These are phyloP conservation scores for Penicillium herquei DNA, from an alignment of 495 filamentous ascomycete genomes.

Conservation along the genomic window DNA sequence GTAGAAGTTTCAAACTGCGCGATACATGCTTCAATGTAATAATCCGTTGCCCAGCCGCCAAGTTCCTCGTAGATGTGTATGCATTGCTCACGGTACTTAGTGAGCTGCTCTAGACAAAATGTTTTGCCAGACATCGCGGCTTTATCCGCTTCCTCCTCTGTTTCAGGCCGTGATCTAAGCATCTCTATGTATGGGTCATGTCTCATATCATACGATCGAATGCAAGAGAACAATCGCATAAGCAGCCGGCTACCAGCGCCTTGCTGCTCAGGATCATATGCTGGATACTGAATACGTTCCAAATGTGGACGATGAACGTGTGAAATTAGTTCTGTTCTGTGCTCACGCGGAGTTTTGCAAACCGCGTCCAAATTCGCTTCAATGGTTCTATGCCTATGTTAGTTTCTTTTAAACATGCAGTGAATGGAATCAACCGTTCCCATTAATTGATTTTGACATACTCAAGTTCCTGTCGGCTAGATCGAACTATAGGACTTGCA, in stretches of 20 bases:
- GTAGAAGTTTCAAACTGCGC: slow-evolving; percentile 40
- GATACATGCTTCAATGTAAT: slow-evolving; percentile 62
- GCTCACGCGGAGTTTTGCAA: slow-evolving; percentile 66
- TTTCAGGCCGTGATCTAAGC: slow-evolving; percentile 38
- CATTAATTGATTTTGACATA: slow-evolving; percentile 15
- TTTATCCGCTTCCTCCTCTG: slow-evolving; percentile 40
- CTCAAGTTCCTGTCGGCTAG: slow-evolving; percentile 29
- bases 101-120: slow-evolving; percentile 62
- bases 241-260: slow-evolving; percentile 16
- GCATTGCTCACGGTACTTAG: slow-evolving; percentile 45
- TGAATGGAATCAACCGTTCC: too few species aligned
- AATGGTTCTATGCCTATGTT: slow-evolving; percentile 46
- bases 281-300: slow-evolving; percentile 47
- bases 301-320: slow-evolving; percentile 68
- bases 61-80: slow-evolving; percentile 57
- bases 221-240: slow-evolving; percentile 19
- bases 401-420: too few species aligned
- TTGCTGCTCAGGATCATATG: neutral
- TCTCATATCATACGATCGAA: slow-evolving; percentile 43
- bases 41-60: slow-evolving; percentile 72
- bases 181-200: slow-evolving; percentile 70
- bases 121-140: slow-evolving; percentile 55
- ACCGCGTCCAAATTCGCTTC: slow-evolving; percentile 76
- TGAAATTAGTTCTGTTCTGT: slow-evolving; percentile 67
- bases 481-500: slow-evolving; percentile 73